phyloP scores from a whole-genome alignment of 2,329 filamentous ascomycete genomes.

The Curvularia lunata region DNA sequence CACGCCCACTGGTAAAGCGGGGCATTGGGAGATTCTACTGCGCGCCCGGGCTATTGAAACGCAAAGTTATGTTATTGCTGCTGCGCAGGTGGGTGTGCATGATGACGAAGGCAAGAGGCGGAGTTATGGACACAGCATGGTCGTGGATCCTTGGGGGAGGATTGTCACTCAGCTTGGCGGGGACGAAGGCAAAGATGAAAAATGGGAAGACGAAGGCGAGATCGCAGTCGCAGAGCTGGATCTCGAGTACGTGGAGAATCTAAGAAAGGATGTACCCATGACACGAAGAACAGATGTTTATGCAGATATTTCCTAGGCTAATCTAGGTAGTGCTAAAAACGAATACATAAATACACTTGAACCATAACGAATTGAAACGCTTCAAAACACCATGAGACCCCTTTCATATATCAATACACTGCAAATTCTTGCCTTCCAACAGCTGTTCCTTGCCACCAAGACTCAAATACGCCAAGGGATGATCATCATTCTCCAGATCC shows the following conservation, averaged over 20 bases:
- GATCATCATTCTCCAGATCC: slow-evolving; percentile 23
- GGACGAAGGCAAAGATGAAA: slow-evolving; percentile 48
- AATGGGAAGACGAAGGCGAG: slow-evolving; percentile 46
- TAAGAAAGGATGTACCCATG: slow-evolving; percentile 64
- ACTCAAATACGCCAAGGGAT: slow-evolving; percentile 32
- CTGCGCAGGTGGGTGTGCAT: slow-evolving; percentile 76
- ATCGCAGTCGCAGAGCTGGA: slow-evolving; percentile 61
- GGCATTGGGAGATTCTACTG: slow-evolving; percentile 82
- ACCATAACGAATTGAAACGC: neutral
- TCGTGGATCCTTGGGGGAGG: slow-evolving; percentile 85
- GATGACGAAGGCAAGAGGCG: slow-evolving; percentile 70
- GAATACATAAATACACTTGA: neutral
- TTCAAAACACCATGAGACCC: neutral
- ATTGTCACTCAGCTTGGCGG: slow-evolving; percentile 71
- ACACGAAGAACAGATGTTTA: slow-evolving; percentile 60
- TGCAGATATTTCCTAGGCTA: slow-evolving; percentile 29
- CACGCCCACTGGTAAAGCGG: slow-evolving; percentile 76
- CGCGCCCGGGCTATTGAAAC: slow-evolving; percentile 85
- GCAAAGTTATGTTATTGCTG: slow-evolving; percentile 84
- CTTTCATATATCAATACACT: neutral
- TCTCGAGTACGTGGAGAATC: slow-evolving; percentile 57
- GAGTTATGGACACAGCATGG: slow-evolving; percentile 86
- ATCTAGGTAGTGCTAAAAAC: neutral
- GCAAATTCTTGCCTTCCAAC: slow-evolving; percentile 30
- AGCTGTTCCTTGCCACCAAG: slow-evolving; percentile 36